Evolutionary conservation across 176 grass and related monocot species (phyloP), one percentile per base, ranked within the genome.

Genomic region (Pontederia paniculata): DNA sequence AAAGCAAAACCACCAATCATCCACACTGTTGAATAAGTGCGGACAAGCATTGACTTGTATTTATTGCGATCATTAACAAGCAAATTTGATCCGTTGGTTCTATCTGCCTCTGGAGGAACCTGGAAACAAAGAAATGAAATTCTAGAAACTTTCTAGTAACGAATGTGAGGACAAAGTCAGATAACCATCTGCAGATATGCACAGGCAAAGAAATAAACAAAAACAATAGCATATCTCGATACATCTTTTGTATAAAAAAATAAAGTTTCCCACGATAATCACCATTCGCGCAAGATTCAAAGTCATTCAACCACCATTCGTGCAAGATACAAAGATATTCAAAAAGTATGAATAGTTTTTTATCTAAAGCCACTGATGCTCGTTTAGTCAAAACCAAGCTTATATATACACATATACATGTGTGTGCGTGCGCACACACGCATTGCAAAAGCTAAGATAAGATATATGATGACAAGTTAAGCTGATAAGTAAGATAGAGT

Each of bases 11-110:
- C 83, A 37, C 71, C 78, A 28, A 98, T 88, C 94, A 98, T 98
- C 87, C 94, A 98, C 73, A 98, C 53, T 17, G 87, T 82, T 48
- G 94, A 98, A 74, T 98, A 88, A 48, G 94, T 85, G 66, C 94
- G 94, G 68, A 93, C 82, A 78, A 98, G 87, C 94, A 98, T 98
- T 55, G 94, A 93, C 52, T 76, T 98, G 62, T 98, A 98, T 63
- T 98, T 98, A 63, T 68, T 93, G 25, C 70, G 80, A 66, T 98
- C 94, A 78, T 88, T 93, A 46, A 93, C 75, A 68, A 98, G 83
- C 69, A 98, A 76, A 68, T 73, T 63, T 2, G 71, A 41, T 63
- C 77, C 94, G 53, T 81, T 97, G 44, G 77, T 17, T 78, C 61
- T 91, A 71, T 82, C 88, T 56, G 70, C 78, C 82, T 93, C 80